These are phyloP conservation scores for Dendrobium nobile DNA, from an alignment of 106 monocot species.

Conservation along the genomic window DNA sequence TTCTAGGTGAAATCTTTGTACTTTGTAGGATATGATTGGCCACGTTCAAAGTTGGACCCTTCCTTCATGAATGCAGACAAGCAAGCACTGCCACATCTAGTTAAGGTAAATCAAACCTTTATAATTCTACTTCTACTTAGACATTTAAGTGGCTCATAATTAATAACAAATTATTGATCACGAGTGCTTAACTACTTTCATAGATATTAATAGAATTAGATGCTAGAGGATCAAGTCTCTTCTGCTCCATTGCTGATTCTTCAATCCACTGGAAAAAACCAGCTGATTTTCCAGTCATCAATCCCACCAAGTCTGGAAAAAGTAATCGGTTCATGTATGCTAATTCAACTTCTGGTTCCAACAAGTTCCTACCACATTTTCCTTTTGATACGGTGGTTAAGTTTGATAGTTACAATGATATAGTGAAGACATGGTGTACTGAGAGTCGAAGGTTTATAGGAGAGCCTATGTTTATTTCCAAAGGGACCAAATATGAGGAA, in stretches of 20 bases:
- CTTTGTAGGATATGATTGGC: constrained; percentile 66
- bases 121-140: too few relatives aligned
- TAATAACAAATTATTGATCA: not conserved
- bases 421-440: constrained; percentile 46
- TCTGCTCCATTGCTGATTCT: constrained; percentile 20
- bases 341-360: constrained; percentile 30
- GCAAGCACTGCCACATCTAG: constrained; percentile 47
- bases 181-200: not conserved
- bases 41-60: constrained; percentile 47
- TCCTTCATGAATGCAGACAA: constrained; percentile 52
- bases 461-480: constrained; percentile 66
- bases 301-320: constrained; percentile 41
- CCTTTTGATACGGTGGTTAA: constrained; percentile 73
- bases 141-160: too few relatives aligned
- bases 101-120: constrained; percentile 27
- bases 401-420: constrained; percentile 28
- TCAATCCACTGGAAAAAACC: constrained; percentile 35
- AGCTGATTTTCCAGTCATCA: constrained; percentile 75
- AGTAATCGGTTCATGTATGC: constrained; percentile 47
- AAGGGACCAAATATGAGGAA: constrained; percentile 35
- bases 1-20: not conserved
- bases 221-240: constrained; percentile 7
- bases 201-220: constrained; percentile 51
- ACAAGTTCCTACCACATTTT: constrained; percentile 54
- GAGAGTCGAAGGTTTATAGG: constrained; percentile 59